A percentile compares a stretch with the other conserved stretches of the same genome.
Evolutionary conservation across 1,139 yeast genomes (phyloP).

Genomic region (Debaryomyces fabryi): DNA sequence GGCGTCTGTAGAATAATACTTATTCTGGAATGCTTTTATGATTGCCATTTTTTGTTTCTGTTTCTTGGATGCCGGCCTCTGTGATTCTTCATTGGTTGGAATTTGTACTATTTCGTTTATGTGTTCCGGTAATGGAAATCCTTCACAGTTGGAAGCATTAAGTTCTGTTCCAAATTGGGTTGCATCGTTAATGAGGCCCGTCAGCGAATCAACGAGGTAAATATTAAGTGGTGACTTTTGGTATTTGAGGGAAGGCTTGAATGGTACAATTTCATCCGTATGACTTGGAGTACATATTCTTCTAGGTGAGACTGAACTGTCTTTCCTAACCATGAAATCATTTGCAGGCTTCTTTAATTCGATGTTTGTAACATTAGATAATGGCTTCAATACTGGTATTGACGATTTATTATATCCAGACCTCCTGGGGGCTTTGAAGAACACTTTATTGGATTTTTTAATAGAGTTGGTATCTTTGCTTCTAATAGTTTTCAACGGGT

Average conservation of each 20-base stretch:
- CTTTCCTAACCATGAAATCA: conserved; percentile 17
- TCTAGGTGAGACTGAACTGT: conserved; percentile 29
- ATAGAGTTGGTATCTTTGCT: conserved; percentile 22
- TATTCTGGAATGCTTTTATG: conserved; percentile 47
- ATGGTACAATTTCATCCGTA: conserved; percentile 25
- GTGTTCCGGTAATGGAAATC: conserved; percentile 64
- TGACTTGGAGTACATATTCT: conserved; percentile 50
- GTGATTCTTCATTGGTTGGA: conserved; percentile 53
- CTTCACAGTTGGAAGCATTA: conserved; percentile 63
- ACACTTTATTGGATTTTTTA: conserved; percentile 26
- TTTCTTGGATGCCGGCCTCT: conserved; percentile 7
- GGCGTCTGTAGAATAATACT: conserved; percentile 13
- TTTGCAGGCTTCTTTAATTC: conserved; percentile 17
- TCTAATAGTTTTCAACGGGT: conserved; percentile 31
- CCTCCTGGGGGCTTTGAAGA: conserved; percentile 25
- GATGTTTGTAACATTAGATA: conserved; percentile 24
- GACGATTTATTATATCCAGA: conserved; percentile 19
- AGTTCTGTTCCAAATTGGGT: conserved; percentile 77
- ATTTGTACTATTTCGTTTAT: conserved; percentile 65
- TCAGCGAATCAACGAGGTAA: conserved; percentile 66
- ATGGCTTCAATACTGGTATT: conserved; percentile 37
- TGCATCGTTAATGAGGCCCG: conserved; percentile 68
- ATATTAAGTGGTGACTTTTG: conserved; percentile 35
- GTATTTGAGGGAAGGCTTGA: conserved; percentile 45
- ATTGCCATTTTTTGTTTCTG: conserved; percentile 53